phyloP scores from a whole-genome alignment of 2,329 filamentous ascomycete genomes.

The Aspergillus tubingensis region DNA sequence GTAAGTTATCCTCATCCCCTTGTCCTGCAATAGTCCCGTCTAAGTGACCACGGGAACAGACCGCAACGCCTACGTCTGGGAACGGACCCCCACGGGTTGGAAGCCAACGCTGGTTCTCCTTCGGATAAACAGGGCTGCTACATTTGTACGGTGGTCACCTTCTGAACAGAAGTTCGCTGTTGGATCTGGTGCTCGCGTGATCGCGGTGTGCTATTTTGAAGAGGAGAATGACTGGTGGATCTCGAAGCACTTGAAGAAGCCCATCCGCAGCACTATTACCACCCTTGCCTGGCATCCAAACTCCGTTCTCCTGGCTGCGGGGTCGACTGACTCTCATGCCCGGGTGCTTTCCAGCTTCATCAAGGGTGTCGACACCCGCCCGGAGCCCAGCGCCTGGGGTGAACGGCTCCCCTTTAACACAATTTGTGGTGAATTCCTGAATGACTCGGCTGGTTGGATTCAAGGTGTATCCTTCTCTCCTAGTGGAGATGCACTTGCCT shows the following conservation, averaged over 20 bases:
- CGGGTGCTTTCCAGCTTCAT: conserved; percentile 94
- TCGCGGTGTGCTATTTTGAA: conserved; percentile 97
- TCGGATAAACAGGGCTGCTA: conserved; percentile 94
- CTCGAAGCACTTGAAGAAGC: conserved; percentile 98
- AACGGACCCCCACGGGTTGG: conserved; percentile 87
- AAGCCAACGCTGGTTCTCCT: conserved; percentile 96
- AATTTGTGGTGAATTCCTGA: conserved; percentile 93
- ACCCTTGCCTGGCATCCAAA: conserved; percentile 97
- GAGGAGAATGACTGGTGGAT: conserved; percentile 99
- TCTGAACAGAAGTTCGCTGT: conserved; percentile 97
- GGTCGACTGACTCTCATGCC: conserved; percentile 95
- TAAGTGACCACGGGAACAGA: conserved; percentile 55
- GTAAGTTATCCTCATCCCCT: conserved; percentile 48
- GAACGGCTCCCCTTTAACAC: conserved; percentile 97
- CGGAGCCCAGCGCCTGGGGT: conserved; percentile 87
- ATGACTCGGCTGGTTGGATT: conserved; percentile 96
- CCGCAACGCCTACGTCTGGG: conserved; percentile 97
- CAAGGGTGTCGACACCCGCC: conserved; percentile 86
- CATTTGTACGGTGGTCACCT: conserved; percentile 95
- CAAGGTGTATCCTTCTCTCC: conserved; percentile 93
- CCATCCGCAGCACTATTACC: conserved; percentile 94
- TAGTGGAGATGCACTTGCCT: conserved; percentile 88
- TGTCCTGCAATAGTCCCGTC: neutral
- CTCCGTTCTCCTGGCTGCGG: conserved; percentile 88
- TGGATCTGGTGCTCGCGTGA: conserved; percentile 90